Percentiles rank a stretch among this genome's conserved stretches.
phyloP scores from a whole-genome alignment of 768 basidiomycete genomes.

The Tricholoma flavovirens region DNA sequence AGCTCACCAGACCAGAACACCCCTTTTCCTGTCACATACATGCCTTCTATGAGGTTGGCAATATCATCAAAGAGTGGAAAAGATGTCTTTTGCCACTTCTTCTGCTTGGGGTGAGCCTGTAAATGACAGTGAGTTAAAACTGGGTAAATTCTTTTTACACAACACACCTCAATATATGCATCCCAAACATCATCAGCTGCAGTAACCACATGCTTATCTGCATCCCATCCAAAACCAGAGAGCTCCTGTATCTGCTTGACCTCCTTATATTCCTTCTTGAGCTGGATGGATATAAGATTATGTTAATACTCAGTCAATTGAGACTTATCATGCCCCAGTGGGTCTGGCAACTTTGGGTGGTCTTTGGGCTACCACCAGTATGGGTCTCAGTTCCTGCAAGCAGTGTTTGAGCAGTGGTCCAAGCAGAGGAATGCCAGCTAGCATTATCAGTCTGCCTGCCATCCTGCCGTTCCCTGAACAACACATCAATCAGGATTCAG shows the following conservation, averaged over 20 bases:
- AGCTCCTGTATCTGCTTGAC: constrained; percentile 17
- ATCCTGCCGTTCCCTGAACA: constrained; percentile 9
- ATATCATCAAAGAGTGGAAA: constrained; percentile 13
- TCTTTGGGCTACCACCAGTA: constrained; percentile 1
- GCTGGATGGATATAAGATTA: constrained; percentile 12
- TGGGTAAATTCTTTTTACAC: not conserved
- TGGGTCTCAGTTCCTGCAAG: constrained; percentile 1
- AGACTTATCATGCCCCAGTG: not conserved
- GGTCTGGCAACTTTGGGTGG: constrained; percentile 2
- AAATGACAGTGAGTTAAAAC: constrained; percentile 1
- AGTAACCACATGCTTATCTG: constrained; percentile 16
- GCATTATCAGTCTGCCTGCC: constrained; percentile 9
- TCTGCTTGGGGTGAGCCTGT: constrained; percentile 8
- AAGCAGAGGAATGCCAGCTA: constrained; percentile 4
- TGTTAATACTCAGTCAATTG: not conserved
- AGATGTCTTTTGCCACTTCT: constrained; percentile 16
- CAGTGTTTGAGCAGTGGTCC: constrained; percentile 1
- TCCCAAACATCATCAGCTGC: constrained; percentile 24
- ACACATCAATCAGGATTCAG: constrained; percentile 15
- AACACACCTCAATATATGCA: constrained; percentile 11
- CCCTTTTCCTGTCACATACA: constrained; percentile 3
- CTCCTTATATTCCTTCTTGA: constrained; percentile 17
- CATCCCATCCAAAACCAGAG: constrained; percentile 27
- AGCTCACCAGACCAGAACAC: not conserved
- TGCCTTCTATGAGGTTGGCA: constrained; percentile 1